Base-by-base conservation (phyloP, 2,329 filamentous ascomycete genomes). In the Aspergillus luchuensis region DNA sequence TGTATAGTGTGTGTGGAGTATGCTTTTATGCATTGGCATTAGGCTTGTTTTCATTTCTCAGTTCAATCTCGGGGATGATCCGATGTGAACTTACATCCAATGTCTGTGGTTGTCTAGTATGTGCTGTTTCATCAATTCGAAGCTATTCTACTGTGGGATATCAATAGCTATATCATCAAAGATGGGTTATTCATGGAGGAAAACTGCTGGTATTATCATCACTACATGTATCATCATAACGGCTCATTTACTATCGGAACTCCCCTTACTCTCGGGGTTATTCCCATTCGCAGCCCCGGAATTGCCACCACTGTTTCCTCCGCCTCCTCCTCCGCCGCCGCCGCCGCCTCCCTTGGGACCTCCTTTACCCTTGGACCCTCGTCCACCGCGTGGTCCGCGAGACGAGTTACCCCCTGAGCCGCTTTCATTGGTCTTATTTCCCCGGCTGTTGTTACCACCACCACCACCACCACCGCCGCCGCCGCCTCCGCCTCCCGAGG, bases 351-450 rank as follows among this genome's bases (percentile, higher is more conserved):
- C 61, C 52, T 66, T 67, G 4, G 59, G 49, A 23, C 59, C 58
- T 7, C 66, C 58, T 49, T 66, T 63, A 21, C 57, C 66, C 15
- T 60, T 65, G n/a, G 58, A 61, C 7, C 65, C 66, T 41, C 66
- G 63, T 25, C 63, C 64, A 30, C 66, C 65, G 15, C 66, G 66
- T 11, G 60, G 60, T 48, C 65, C 59, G 8, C 65, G 65, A 57
- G 66, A 69, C 2, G 65, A 64, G 57, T 52, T 57, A 28, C 56
- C 56, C 41, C 64, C 59, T 8, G 64, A 55, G 33, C 61, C 61
- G 7, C 66, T 66, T 56, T 69, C 66, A 17, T 41, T 52, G 10
- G 58, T 8, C 30, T 66, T 64, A 11, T 54, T 57, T 23, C 59
- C 57, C 2, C 63, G 57, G 15, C 51, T 57, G 15, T 33, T 58